A percentile compares a stretch with the other conserved stretches of the same genome.
phyloP scores from a whole-genome alignment of 345 rosid species.

The Populus nigra region DNA sequence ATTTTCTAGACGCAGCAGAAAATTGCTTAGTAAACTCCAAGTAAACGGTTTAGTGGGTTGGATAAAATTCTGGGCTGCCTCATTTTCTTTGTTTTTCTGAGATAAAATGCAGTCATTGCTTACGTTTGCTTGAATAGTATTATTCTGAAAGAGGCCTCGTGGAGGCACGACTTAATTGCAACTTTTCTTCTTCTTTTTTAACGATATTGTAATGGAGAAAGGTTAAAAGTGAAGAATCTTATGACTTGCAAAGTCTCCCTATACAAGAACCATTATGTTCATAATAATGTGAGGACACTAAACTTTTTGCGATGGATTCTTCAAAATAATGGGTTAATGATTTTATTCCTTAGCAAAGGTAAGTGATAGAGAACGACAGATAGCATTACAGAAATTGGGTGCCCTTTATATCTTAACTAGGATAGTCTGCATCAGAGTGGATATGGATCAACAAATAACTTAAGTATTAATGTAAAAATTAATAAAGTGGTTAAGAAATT shows the following conservation, averaged over 20 bases:
- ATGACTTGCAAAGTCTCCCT: neutral
- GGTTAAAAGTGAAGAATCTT: too few relatives aligned
- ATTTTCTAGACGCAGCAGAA: neutral
- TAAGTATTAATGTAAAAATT: too few relatives aligned
- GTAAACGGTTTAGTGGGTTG: conserved; percentile 14
- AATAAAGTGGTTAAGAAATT: neutral
- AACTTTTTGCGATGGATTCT: neutral
- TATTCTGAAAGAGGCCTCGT: neutral
- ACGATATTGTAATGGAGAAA: too few relatives aligned
- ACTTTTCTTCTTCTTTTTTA: too few relatives aligned
- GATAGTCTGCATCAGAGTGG: too few relatives aligned
- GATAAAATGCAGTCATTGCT: conserved; percentile 12
- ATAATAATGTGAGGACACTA: neutral
- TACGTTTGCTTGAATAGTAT: neutral
- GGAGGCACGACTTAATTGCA: neutral
- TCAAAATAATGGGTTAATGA: neutral
- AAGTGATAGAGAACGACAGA: too few relatives aligned
- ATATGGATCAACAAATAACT: too few relatives aligned
- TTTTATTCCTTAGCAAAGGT: too few relatives aligned
- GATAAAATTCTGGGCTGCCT: neutral
- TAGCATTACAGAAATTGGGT: too few relatives aligned
- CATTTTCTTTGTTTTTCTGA: neutral
- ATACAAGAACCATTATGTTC: neutral
- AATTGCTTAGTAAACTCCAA: conserved; percentile 9
- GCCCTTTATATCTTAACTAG: too few relatives aligned